Base-by-base conservation (phyloP, 495 filamentous ascomycete species). In the Penicillium macrosclerotiorum region DNA sequence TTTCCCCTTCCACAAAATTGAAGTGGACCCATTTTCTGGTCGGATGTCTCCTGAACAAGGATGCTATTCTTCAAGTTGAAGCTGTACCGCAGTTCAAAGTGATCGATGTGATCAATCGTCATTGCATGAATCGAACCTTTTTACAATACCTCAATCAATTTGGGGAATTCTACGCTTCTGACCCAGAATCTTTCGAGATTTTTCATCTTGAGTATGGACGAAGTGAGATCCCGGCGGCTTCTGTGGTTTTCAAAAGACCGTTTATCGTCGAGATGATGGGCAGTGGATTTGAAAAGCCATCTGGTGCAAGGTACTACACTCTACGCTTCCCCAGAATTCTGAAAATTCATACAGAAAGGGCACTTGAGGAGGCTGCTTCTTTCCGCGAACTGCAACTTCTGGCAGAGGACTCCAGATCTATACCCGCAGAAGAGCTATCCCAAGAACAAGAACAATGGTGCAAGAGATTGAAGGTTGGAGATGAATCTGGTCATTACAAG, bases 21-120 rank as follows among this genome's bases (percentile, higher is more conserved):
- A 69, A 65, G 14, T 91, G 87, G 83, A 94, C 89, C 2, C 80
- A 85, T 43, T 94, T 93, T 51, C 80, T 83, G 58, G 73, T 93
- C 45, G 90, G 81, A 0, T 93, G 88, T 62, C 66, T 94, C 8
- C 66, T 78, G 5, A 94, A 95, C 48, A 85, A 83, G 55, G 73
- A 80, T 1, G 76, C 75, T n/a, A 78, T 86, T 1, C 33, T 67
- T 37, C 68, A 76, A 6, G 72, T 65, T 42, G 62, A 66, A 2
- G 73, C 71, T 17, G 75, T 64, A 23, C 86, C 88, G 7, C 65
- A 52, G 9, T 91, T 86, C 52, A 72, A 78, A 36, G 66, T 91
- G 4, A 74, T 91, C n/a, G 81, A 79, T 41, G 65, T 70, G 8
- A 63, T 88, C 26, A 37, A 59, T 30, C 72, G 60, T 1, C 67